phyloP scores from a whole-genome alignment of 495 filamentous ascomycete species.

The Penicillium pulvis region DNA sequence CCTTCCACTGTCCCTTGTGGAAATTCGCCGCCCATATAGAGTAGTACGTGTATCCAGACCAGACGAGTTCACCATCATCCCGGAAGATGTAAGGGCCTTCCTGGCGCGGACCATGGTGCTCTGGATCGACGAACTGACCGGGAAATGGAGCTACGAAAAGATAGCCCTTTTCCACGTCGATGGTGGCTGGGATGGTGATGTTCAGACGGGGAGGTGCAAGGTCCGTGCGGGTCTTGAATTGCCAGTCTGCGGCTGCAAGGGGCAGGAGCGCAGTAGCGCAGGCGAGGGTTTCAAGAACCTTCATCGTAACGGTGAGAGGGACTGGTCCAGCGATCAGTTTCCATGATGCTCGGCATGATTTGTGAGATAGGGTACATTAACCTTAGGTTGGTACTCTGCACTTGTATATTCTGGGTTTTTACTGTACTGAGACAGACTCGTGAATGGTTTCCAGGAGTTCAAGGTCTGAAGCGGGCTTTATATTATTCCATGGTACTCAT shows the following conservation, averaged over 20 bases:
- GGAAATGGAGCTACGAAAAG: conserved; percentile 47
- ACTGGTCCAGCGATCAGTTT: conserved; percentile 43
- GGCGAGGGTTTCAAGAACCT: conserved; percentile 31
- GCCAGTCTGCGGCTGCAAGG: conserved; percentile 23
- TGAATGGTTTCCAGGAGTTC: not conserved
- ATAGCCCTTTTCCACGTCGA: conserved; percentile 45
- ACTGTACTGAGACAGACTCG: too few species aligned
- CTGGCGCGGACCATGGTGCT: conserved; percentile 51
- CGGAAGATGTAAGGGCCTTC: conserved; percentile 52
- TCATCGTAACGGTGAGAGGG: conserved; percentile 29
- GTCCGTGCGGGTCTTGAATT: conserved; percentile 52
- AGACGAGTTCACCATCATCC: conserved; percentile 53
- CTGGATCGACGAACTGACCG: conserved; percentile 18
- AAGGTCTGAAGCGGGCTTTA: not conserved
- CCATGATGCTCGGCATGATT: conserved; percentile 32
- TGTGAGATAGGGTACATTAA: conserved; percentile 57
- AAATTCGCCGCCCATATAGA: conserved; percentile 47
- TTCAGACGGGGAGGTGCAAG: conserved; percentile 54
- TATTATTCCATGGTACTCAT: too few species aligned
- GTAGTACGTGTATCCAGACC: conserved; percentile 52
- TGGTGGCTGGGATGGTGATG: conserved; percentile 49
- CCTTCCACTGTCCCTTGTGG: conserved; percentile 36
- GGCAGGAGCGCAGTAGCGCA: conserved; percentile 28
- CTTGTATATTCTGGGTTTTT: conserved; percentile 7
- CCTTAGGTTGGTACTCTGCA: conserved; percentile 50